Evolutionary conservation across 1,284 basidiomycete genomes (phyloP), one percentile per base, ranked within the genome.

Genomic region (Microbotryum saponariae): DNA sequence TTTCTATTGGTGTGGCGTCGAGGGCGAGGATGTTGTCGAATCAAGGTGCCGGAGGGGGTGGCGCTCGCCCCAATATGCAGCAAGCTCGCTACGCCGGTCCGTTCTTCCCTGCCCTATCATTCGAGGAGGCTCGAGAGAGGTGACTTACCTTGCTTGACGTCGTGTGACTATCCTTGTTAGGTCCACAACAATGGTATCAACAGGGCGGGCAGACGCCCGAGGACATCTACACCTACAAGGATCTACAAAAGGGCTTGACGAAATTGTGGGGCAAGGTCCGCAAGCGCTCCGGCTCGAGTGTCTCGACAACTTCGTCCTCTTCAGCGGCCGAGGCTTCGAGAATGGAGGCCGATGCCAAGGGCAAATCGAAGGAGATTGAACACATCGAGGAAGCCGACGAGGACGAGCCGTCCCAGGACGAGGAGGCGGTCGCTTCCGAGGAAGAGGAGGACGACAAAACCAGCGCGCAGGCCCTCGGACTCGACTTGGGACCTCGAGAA

Each of bases 121-220:
- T 25, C 48, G 37, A 42, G 37, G 14, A 42, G 5, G 12, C 37
- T 3, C 37, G 37, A 42, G 14, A 18, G 5, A 16, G 14, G 33
- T 29, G 9, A 21, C 54, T 25, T 29, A n/a, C 8, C 27, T 16
- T 12, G 5, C 8, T 37, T 21, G 29, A 46, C 16, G 8, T 7
- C 10, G 27, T 9, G 27, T 23, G 10, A n/a, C 31, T 31, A 7
- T 50, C 23, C 4, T 21, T 2, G 20, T 4, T 58, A 68, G 67
- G 67, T 9, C 67, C 65, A 21, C 60, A 63, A 23, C 58, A 59
- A 23, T 67, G 67, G 67, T 65, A 69, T 51, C 59, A 64, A 37
- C 31, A 29, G 4, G 65, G 65, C 37, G 67, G 65, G 1, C 46
- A 54, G 2, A 21, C 62, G 21, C 67, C 67, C 18, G 53, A 54